phyloP scores from a whole-genome alignment of 805 yeast species.

The Cyberlindnera maritima region DNA sequence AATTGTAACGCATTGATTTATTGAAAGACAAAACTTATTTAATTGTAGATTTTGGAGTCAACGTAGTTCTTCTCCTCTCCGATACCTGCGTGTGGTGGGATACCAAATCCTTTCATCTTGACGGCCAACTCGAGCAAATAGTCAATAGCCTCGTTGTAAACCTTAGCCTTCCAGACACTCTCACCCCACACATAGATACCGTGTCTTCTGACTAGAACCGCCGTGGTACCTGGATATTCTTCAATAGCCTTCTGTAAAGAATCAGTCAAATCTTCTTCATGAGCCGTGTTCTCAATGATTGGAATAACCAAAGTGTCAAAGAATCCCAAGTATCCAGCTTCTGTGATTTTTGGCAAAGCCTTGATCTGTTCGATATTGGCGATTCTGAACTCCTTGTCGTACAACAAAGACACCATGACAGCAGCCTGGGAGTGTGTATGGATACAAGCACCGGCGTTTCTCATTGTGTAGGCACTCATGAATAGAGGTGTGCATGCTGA shows the following conservation, averaged over 20 bases:
- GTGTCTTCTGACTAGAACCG: slow-evolving; percentile 87
- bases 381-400: slow-evolving; percentile 68
- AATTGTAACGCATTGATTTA: too few relatives aligned
- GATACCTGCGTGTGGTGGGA: slow-evolving; percentile 44
- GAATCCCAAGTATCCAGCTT: slow-evolving; percentile 61
- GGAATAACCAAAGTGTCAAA: slow-evolving; percentile 80
- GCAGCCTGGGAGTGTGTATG: slow-evolving; percentile 94
- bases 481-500: slow-evolving; percentile 93
- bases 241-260: slow-evolving; percentile 59
- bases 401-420: slow-evolving; percentile 73
- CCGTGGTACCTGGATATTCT: slow-evolving; percentile 76
- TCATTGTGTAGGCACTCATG: slow-evolving; percentile 58
- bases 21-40: background rate
- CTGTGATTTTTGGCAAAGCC: slow-evolving; percentile 63
- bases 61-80: slow-evolving; percentile 33
- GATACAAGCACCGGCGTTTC: slow-evolving; percentile 87
- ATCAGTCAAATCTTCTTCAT: slow-evolving; percentile 78
- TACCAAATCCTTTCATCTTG: slow-evolving; percentile 71
- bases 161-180: slow-evolving; percentile 86
- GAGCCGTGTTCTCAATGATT: slow-evolving; percentile 86
- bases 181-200: slow-evolving; percentile 98
- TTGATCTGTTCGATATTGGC: slow-evolving; percentile 88
- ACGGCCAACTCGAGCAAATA: slow-evolving; percentile 82
- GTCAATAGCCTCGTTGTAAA: slow-evolving; percentile 90
- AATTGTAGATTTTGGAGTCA: slow-evolving; percentile 24